Evolutionary conservation across 768 basidiomycete species (phyloP), one percentile per base, ranked within the genome.

Genomic region (Tricholoma sp.): DNA sequence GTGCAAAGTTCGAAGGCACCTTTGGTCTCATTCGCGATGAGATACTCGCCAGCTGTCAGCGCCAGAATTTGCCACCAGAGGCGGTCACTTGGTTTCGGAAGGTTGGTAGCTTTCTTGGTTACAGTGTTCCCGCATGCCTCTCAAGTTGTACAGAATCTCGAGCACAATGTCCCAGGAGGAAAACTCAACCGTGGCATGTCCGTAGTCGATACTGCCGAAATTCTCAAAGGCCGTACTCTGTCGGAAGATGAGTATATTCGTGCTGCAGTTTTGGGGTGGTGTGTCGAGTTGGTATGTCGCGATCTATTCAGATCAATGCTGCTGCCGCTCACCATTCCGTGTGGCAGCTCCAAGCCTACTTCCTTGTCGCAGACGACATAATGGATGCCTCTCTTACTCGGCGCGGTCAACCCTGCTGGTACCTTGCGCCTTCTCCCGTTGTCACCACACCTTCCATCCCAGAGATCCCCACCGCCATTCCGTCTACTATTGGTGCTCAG

Each of bases 171-270:
- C n/a, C 94, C 94, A 0, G 91, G 93, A 41, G 94, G 94, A 3
- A 98, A 98, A 73, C 86, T 98, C 54, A 98, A 97, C 73, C 85
- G 96, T 34, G 94, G 96, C n/a, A 79, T 98, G 75, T 94, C 93
- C 10, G 94, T 97, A 64, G 88, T 94, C 47, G 96, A 98, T 71
- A 90, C 92, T 3, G 89, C 87, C 53, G 86, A 92, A 73, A 94
- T 98, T 68, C 72, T 98, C 59, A 84, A 87, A 58, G 91, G 89
- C 1, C 75, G 83, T 2, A 49, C 74, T 16, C 72, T 96, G 60
- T 77, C 78, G 0, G 91, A 94, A 0, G 84, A 90, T 5, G 94
- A 98, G 74, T 98, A 96, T 76, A 77, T 88, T 73, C 85, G 89
- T 63, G 83, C 92, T 6, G 95, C 92, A 4, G 74, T 96, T 29